Percentiles rank a stretch among this genome's conserved stretches.
Evolutionary conservation across 106 monocot species (phyloP).

Genomic region (Amphibolis antarctica): DNA sequence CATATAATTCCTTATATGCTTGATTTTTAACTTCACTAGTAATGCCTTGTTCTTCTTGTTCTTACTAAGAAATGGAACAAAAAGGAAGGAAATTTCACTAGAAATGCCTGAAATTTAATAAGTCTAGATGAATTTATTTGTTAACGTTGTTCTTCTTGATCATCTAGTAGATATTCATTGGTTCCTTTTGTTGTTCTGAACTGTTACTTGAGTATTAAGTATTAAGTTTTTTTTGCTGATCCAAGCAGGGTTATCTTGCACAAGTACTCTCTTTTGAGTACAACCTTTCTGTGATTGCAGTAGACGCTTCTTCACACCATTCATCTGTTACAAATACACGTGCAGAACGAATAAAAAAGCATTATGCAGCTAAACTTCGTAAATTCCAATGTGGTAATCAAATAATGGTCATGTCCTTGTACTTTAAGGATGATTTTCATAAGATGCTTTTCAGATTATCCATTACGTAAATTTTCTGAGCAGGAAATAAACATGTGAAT

Average conservation of each 20-base stretch:
- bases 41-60: too few species aligned
- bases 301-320: conserved; percentile 97
- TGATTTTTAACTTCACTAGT: too few species aligned
- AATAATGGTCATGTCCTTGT: conserved; percentile 6
- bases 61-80: too few species aligned
- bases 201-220: too few species aligned
- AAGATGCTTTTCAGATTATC: background rate
- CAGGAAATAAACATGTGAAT: conserved; percentile 32
- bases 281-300: conserved; percentile 67
- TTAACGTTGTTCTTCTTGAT: too few species aligned
- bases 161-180: too few species aligned
- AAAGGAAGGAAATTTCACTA: too few species aligned
- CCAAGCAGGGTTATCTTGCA: conserved; percentile 83
- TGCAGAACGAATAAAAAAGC: conserved; percentile 81
- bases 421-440: background rate
- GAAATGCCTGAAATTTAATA: too few species aligned
- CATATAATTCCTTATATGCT: too few species aligned
- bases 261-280: conserved; percentile 84
- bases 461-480: conserved; percentile 9
- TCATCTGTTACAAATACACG: conserved; percentile 69
- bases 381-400: conserved; percentile 31
- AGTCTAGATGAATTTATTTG: too few species aligned
- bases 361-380: conserved; percentile 58
- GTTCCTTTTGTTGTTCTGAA: too few species aligned
- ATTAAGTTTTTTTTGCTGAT: background rate